Evolutionary conservation across 2,329 filamentous ascomycete species (phyloP).

Genomic region (Trematosphaeria pertusa): DNA sequence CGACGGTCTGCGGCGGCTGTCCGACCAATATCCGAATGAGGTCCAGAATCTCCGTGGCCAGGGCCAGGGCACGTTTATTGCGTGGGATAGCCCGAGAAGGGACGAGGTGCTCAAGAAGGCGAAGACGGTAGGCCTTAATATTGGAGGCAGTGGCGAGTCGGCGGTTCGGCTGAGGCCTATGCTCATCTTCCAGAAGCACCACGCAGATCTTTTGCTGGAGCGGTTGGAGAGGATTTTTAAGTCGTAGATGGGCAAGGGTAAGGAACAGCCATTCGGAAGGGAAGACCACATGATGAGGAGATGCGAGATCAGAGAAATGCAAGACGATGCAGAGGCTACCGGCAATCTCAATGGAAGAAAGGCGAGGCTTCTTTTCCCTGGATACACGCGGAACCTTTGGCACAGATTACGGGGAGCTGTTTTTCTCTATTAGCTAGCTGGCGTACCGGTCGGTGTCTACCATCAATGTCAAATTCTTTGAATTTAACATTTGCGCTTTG

Average conservation of each 20-base stretch:
- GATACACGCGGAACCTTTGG: too few species aligned
- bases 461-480: too few species aligned
- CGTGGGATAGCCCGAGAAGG: constrained; percentile 82
- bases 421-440: too few species aligned
- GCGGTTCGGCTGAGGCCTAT: constrained; percentile 86
- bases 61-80: constrained; percentile 89
- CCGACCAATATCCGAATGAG: constrained; percentile 74
- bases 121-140: constrained; percentile 83
- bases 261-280: too few species aligned
- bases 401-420: too few species aligned
- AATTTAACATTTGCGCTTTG: too few species aligned
- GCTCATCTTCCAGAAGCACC: constrained; percentile 90
- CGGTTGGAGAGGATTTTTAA: constrained; percentile 76
- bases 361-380: too few species aligned
- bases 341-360: too few species aligned
- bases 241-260: constrained; percentile 26
- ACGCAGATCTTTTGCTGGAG: constrained; percentile 85
- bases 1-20: constrained; percentile 70
- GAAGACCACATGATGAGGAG: too few species aligned
- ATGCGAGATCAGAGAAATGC: too few species aligned
- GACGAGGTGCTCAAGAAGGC: constrained; percentile 81
- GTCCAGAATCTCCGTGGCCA: constrained; percentile 86
- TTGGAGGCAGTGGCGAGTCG: constrained; percentile 78
- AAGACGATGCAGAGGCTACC: too few species aligned
- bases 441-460: too few species aligned